A percentile compares a stretch with the other conserved stretches of the same genome.
These are phyloP conservation scores for Agroathelia rolfsii DNA, from an alignment of 1,284 basidiomycete genomes.

Conservation along the genomic window DNA sequence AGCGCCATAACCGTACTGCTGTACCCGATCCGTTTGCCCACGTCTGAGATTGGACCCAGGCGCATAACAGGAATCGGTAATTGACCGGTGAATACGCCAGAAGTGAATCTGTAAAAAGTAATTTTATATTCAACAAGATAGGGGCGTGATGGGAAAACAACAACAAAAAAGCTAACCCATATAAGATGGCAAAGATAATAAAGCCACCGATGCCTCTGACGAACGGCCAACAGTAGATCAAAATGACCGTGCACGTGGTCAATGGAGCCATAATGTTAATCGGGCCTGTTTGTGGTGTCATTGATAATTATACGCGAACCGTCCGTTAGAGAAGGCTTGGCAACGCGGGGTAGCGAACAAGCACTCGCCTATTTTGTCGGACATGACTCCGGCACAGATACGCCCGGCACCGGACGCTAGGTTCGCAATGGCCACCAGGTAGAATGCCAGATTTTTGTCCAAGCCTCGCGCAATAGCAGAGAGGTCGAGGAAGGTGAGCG, in stretches of 20 bases:
- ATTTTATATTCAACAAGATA: no score
- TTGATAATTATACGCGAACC: no score
- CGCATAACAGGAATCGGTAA: conserved; percentile 44
- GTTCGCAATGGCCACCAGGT: conserved; percentile 39
- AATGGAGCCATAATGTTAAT: conserved; percentile 49
- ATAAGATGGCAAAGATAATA: conserved; percentile 37
- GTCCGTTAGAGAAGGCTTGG: no score
- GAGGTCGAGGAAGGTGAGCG: conserved; percentile 39
- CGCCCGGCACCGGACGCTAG: conserved; percentile 37
- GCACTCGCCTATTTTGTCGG: conserved; percentile 29
- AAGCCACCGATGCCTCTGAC: conserved; percentile 28
- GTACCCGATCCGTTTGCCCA: conserved; percentile 52
- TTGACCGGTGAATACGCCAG: conserved; percentile 48
- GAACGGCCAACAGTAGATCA: conserved; percentile 53
- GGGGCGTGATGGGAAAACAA: conserved; percentile 1
- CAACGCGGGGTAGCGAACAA: no score
- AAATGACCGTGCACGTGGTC: conserved; percentile 34
- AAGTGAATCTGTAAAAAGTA: conserved; percentile 35
- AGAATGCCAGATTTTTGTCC: conserved; percentile 28
- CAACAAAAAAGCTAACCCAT: conserved; percentile 33
- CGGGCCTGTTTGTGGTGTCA: conserved; percentile 32
- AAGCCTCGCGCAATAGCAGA: conserved; percentile 28
- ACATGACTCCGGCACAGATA: conserved; percentile 26
- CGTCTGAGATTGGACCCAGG: conserved; percentile 47
- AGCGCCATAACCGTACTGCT: conserved; percentile 39